Conservation (phyloP, 2,329 filamentous ascomycete species). For the Venturia effusa region DNA sequence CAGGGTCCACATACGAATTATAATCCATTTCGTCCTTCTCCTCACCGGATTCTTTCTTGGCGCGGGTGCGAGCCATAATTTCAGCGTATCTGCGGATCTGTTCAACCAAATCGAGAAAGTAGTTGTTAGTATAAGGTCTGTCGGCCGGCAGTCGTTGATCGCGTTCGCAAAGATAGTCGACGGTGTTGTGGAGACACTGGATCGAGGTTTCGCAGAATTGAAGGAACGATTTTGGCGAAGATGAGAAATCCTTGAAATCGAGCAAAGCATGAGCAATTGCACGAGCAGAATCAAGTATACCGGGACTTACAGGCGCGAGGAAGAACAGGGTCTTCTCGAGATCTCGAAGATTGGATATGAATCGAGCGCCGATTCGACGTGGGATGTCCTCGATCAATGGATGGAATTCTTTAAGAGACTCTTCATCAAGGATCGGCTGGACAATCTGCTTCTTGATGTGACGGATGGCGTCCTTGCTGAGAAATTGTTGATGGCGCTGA, state of each 20-base stretch:
- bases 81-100: slow-evolving; percentile 85
- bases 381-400: slow-evolving; percentile 69
- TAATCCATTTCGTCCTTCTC: slow-evolving; percentile 40
- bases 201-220: slow-evolving; percentile 86
- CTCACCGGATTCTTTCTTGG: slow-evolving; percentile 49
- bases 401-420: slow-evolving; percentile 68
- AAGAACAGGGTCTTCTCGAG: slow-evolving; percentile 89
- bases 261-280: slow-evolving; percentile 53
- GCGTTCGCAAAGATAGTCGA: slow-evolving; percentile 73
- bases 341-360: slow-evolving; percentile 85
- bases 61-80: slow-evolving; percentile 66
- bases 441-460: slow-evolving; percentile 74
- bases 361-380: slow-evolving; percentile 66
- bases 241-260: slow-evolving; percentile 59
- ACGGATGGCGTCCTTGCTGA: slow-evolving; percentile 60
- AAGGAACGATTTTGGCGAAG: slow-evolving; percentile 65
- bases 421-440: slow-evolving; percentile 61
- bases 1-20: slow-evolving; percentile 31
- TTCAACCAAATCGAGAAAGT: slow-evolving; percentile 92
- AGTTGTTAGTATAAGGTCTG: slow-evolving; percentile 86
- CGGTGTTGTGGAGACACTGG: slow-evolving; percentile 79
- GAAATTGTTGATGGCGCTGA: slow-evolving; percentile 38
- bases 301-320: slow-evolving; percentile 79
- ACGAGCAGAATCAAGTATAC: slow-evolving; percentile 42
- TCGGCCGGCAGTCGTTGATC: slow-evolving; percentile 79